Conservation (phyloP, 768 basidiomycete genomes). For the Tulasnella sp. region DNA sequence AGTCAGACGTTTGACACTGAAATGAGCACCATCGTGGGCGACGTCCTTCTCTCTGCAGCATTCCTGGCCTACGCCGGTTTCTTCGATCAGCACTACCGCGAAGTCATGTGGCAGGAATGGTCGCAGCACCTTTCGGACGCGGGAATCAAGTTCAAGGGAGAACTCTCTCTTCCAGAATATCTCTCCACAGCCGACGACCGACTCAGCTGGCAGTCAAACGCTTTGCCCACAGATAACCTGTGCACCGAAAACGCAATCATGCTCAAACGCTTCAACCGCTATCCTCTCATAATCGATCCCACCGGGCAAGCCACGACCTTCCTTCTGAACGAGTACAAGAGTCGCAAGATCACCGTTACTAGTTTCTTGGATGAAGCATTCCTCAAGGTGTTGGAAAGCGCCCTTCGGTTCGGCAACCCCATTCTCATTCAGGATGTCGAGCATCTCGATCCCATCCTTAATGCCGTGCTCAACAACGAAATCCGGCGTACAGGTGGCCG, state of each 20-base stretch:
- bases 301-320: slow-evolving; percentile 96
- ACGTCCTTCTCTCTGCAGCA: slow-evolving; percentile 90
- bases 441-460: slow-evolving; percentile 93
- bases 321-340: slow-evolving; percentile 89
- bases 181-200: slow-evolving; percentile 96
- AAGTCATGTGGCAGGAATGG: slow-evolving; percentile 97
- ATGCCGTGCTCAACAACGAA: slow-evolving; percentile 95
- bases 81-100: slow-evolving; percentile 98
- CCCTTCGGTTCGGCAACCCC: slow-evolving; percentile 97
- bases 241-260: slow-evolving; percentile 99
- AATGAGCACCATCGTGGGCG: slow-evolving; percentile 98
- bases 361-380: slow-evolving; percentile 99
- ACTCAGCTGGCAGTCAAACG: slow-evolving; percentile 90
- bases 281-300: slow-evolving; percentile 96
- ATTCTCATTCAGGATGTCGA: slow-evolving; percentile 97
- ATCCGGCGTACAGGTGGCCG: slow-evolving; percentile 94
- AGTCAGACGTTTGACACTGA: slow-evolving; percentile 95
- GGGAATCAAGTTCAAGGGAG: slow-evolving; percentile 84
- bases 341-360: slow-evolving; percentile 95
- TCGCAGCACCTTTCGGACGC: slow-evolving; percentile 82
- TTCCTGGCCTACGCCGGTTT: slow-evolving; percentile 97
- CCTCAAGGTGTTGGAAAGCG: slow-evolving; percentile 96
- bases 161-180: slow-evolving; percentile 91
- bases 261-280: slow-evolving; percentile 96
- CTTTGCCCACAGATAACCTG: slow-evolving; percentile 90